These are phyloP conservation scores for Pichia sp. DNA, from an alignment of 1,139 yeast genomes.

Conservation along the genomic window DNA sequence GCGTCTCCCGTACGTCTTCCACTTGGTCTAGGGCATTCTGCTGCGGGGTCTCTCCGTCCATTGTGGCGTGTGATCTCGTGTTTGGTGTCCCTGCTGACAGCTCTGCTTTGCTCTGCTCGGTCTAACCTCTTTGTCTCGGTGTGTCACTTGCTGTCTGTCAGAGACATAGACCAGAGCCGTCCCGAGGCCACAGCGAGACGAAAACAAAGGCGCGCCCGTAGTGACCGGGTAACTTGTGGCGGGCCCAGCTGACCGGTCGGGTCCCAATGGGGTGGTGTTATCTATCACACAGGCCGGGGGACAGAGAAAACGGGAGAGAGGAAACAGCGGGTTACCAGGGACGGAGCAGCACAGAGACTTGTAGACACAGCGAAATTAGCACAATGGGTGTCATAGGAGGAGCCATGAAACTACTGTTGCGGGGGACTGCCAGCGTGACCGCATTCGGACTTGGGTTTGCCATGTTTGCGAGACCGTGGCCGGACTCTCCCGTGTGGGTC, in stretches of 20 bases:
- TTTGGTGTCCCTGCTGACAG: background rate
- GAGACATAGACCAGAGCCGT: too few relatives aligned
- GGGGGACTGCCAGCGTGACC: constrained; percentile 10
- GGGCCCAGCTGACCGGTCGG: background rate
- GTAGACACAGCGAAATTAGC: background rate
- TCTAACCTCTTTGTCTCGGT: too few relatives aligned
- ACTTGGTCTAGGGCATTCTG: background rate
- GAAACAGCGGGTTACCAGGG: background rate
- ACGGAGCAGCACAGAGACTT: background rate
- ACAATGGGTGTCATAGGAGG: constrained; percentile 9
- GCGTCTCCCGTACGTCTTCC: background rate
- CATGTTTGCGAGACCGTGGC: constrained; percentile 42
- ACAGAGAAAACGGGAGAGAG: background rate
- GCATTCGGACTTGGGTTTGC: constrained; percentile 46
- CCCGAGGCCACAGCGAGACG: background rate
- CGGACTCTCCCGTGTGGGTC: constrained; percentile 37
- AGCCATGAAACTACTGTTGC: background rate
- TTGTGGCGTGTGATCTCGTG: background rate
- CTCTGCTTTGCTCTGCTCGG: background rate
- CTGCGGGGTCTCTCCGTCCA: background rate
- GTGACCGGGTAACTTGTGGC: constrained; percentile 2
- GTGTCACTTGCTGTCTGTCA: too few relatives aligned
- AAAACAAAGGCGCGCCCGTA: background rate
- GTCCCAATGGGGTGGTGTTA: background rate
- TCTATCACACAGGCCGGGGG: background rate